Conservation (phyloP, 2,329 filamentous ascomycete genomes). For the Davidsoniella neocaledoniae region DNA sequence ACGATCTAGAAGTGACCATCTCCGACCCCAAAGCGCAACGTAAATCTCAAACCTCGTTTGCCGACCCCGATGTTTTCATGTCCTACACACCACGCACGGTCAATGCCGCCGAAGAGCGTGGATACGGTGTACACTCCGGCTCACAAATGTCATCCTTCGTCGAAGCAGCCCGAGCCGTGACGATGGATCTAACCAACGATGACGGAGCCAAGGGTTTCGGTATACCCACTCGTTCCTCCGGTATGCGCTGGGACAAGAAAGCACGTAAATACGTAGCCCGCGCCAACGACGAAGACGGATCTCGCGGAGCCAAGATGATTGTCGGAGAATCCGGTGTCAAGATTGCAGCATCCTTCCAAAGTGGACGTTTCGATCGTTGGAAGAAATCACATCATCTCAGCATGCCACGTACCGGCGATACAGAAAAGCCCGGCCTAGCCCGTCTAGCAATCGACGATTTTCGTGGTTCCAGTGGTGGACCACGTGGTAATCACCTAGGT, state of each 20-base stretch:
- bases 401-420: constrained; percentile 66
- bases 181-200: constrained; percentile 88
- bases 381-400: constrained; percentile 69
- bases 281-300: constrained; percentile 90
- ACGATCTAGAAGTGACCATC: constrained; percentile 56
- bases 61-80: constrained; percentile 89
- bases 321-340: constrained; percentile 86
- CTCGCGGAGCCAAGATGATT: constrained; percentile 53
- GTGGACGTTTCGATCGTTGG: constrained; percentile 87
- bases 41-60: constrained; percentile 44
- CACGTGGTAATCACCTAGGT: constrained; percentile 5
- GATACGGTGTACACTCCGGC: constrained; percentile 82
- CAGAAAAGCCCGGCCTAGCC: constrained; percentile 35
- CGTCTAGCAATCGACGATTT: constrained; percentile 16
- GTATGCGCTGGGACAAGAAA: constrained; percentile 92
- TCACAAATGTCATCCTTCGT: constrained; percentile 56
- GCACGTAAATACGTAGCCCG: constrained; percentile 85
- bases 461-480: not conserved
- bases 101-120: constrained; percentile 75
- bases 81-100: constrained; percentile 71
- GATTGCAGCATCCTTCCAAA: constrained; percentile 85
- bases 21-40: constrained; percentile 32
- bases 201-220: constrained; percentile 67
- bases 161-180: constrained; percentile 66
- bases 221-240: constrained; percentile 45